Evolutionary conservation across 2,329 filamentous ascomycete species (phyloP).

Genomic region (Eutypa lata): DNA sequence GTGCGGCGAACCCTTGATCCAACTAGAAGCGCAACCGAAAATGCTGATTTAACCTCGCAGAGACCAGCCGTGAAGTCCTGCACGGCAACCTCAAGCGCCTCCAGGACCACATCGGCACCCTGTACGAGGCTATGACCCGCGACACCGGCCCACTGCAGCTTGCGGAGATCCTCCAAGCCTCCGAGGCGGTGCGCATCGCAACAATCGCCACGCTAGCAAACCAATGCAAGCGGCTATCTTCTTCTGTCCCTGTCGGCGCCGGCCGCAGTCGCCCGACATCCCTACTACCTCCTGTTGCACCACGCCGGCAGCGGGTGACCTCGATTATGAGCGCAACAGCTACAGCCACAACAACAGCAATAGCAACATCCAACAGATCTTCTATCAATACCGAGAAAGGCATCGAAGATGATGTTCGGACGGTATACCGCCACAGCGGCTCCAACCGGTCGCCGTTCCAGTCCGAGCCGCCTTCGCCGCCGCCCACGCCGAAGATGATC

Average conservation of each 20-base stretch:
- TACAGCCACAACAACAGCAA: background rate
- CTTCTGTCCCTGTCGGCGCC: background rate
- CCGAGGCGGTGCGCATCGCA: conserved; percentile 30
- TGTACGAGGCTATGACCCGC: conserved; percentile 21
- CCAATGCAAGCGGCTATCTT: conserved; percentile 32
- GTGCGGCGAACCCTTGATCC: conserved; percentile 16
- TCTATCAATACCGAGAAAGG: conserved; percentile 11
- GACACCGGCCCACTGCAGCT: conserved; percentile 28
- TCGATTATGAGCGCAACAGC: background rate
- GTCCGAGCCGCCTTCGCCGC: conserved; percentile 30
- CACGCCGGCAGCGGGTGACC: too few relatives aligned
- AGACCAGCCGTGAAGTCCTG: conserved; percentile 27
- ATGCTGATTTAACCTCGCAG: conserved; percentile 12
- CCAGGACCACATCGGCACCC: conserved; percentile 22
- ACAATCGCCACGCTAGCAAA: conserved; percentile 31
- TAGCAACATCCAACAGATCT: too few relatives aligned
- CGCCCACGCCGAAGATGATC: conserved; percentile 24
- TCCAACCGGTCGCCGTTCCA: conserved; percentile 22
- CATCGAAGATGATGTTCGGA: conserved; percentile 21
- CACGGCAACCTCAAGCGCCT: conserved; percentile 25
- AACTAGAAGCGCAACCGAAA: background rate
- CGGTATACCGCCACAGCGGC: conserved; percentile 19
- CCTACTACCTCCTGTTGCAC: conserved; percentile 23
- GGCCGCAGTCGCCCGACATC: too few relatives aligned
- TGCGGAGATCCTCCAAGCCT: conserved; percentile 29